phyloP scores from a whole-genome alignment of 2,329 filamentous ascomycete species.

The Aureobasidium sp. region DNA sequence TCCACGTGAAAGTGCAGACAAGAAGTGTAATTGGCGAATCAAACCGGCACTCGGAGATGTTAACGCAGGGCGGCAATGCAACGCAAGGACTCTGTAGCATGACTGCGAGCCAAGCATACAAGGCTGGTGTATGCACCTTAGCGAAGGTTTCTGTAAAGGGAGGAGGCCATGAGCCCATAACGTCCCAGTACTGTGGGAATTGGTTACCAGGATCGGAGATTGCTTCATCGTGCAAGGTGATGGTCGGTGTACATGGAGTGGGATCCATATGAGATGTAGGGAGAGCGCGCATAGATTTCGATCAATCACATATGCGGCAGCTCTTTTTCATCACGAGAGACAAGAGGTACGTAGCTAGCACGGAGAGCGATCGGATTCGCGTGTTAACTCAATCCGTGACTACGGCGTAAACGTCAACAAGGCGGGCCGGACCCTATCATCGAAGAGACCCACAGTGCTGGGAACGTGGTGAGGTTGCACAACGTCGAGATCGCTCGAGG shows the following conservation, averaged over 20 bases:
- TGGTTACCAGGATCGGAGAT: neutral
- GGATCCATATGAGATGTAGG: neutral
- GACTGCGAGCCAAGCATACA: neutral
- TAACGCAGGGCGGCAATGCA: neutral
- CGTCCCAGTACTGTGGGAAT: neutral
- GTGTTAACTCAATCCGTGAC: neutral
- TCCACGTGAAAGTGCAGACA: neutral
- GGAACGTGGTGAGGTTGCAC: slow-evolving; percentile 1
- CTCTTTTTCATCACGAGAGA: neutral
- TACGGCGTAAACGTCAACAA: neutral
- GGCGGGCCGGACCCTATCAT: slow-evolving; percentile 11
- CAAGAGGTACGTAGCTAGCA: neutral
- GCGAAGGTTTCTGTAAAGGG: neutral
- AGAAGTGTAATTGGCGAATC: neutral
- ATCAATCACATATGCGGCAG: neutral
- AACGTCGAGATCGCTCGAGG: neutral
- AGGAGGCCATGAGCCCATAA: neutral
- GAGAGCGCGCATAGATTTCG: neutral
- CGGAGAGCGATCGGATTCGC: neutral
- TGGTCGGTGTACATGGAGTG: neutral
- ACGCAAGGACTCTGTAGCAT: neutral
- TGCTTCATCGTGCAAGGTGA: neutral
- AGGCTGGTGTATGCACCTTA: neutral
- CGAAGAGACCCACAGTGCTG: neutral
- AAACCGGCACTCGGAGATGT: neutral